Percentiles rank a stretch among this genome's conserved stretches.
phyloP scores from a whole-genome alignment of 441 rosid species.

The Adansonia rubrostipa region DNA sequence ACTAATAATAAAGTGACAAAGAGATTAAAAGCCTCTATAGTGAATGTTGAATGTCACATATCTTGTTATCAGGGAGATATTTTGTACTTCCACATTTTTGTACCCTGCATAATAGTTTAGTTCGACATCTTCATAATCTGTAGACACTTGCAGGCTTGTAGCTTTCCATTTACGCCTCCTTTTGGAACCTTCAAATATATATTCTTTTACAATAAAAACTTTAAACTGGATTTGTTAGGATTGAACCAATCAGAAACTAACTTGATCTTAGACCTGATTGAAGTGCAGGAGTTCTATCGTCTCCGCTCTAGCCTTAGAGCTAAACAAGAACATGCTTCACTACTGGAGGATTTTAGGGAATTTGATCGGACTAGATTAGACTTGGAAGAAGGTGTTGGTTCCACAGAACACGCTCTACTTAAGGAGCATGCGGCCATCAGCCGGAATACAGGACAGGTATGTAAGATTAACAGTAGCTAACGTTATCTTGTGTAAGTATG shows the following conservation, averaged over 20 bases:
- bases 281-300: constrained; percentile 95
- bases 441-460: constrained; percentile 88
- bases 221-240: constrained; percentile 9
- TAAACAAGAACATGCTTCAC: constrained; percentile 92
- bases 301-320: constrained; percentile 89
- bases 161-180: neutral
- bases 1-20: neutral
- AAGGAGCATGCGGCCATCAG: constrained; percentile 79
- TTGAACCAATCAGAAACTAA: constrained; percentile 28
- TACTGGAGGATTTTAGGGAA: constrained; percentile 93
- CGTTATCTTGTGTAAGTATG: neutral
- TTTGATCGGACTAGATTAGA: constrained; percentile 88
- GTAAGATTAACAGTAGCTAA: constrained; percentile 12
- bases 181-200: constrained; percentile 10
- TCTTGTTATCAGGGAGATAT: neutral
- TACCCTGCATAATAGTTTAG: neutral
- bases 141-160: neutral
- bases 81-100: neutral
- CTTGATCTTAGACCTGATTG: constrained; percentile 31
- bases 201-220: neutral
- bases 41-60: neutral
- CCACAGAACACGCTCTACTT: constrained; percentile 77
- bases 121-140: neutral
- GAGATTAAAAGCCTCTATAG: neutral
- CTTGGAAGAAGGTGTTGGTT: constrained; percentile 84